Conservation (phyloP, 2,329 filamentous ascomycete genomes). For the Blastomyces emzantsi region DNA sequence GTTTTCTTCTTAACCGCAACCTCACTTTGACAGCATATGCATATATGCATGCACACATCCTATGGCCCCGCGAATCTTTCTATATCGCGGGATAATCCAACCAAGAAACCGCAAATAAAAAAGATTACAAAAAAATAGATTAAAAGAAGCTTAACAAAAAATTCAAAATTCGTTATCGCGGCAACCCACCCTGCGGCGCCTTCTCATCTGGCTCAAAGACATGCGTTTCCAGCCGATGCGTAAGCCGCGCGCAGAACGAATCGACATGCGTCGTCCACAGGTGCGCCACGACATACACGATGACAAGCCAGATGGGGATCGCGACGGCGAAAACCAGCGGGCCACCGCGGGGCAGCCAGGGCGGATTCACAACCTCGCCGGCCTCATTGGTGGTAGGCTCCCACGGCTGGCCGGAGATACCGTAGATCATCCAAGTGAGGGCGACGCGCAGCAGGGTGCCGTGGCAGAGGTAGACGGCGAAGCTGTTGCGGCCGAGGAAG, state of each 20-base stretch:
- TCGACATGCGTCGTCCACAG: conserved; percentile 47
- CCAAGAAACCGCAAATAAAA: no score
- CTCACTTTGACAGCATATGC: no score
- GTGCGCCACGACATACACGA: conserved; percentile 42
- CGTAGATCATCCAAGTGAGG: conserved; percentile 46
- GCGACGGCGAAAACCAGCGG: conserved; percentile 35
- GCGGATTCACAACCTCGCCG: conserved; percentile 31
- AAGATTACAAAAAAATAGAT: no score
- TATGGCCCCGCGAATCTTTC: not conserved
- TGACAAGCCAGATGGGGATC: conserved; percentile 39
- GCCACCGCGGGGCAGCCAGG: conserved; percentile 36
- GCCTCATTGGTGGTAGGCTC: conserved; percentile 35
- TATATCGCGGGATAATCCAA: not conserved
- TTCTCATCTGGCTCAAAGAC: conserved; percentile 41
- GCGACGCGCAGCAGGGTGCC: conserved; percentile 46
- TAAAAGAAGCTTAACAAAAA: not conserved
- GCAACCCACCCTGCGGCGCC: conserved; percentile 8
- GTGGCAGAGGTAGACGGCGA: conserved; percentile 48
- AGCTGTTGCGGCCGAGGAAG: conserved; percentile 48
- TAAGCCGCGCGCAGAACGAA: conserved; percentile 41
- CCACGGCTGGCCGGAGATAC: conserved; percentile 41
- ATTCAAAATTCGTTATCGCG: not conserved
- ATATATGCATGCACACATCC: not conserved
- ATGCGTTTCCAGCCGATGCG: conserved; percentile 40
- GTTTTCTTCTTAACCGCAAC: no score